Evolutionary conservation across 495 filamentous ascomycete species (phyloP), one percentile per base, ranked within the genome.

Genomic region (Pseudevernia furfuracea): DNA sequence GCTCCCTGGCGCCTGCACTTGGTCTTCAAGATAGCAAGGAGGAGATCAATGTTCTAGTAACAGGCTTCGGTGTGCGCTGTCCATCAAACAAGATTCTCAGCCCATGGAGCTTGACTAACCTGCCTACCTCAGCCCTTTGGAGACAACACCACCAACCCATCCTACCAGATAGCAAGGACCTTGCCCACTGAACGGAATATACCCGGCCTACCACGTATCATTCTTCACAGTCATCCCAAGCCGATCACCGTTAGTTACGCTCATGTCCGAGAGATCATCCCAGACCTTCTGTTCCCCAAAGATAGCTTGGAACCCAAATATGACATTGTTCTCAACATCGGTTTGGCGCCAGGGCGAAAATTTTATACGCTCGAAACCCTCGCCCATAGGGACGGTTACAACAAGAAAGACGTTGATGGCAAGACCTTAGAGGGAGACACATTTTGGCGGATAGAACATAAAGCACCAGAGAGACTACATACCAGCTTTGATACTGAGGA

Each of bases 361-460:
- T 85, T 83, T 62, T 95, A 90, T 72, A 82, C 82, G 2, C 74
- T 93, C 7, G 91, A 96, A 71, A 77, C 81, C 11, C 76, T 81
- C 11, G 90, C 84, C 3, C 88, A 91, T 57, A 79, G 88, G n/a
- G 85, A 89, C 65, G 85, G 86, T n/a, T 96, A 95, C 70, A 71
- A 72, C 37, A 83, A 84, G 71, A 77, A 78, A 39, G 91, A 95
- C 66, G 83, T 90, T 37, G 82, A 88, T 60, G 86, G 85, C 37
- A 69, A 80, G 49, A 69, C 79, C 0, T 79, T 85, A 49, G 80
- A 83, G 41, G 77, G 76, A 9, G 79, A 80, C 63, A 77, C 76
- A 52, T 70, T 69, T 6, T 82, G 81, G 80, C 74, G 70, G 71
- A 71, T 78, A 67, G 59, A 77, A n/a, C 73, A 71, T 2, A 63